Evolutionary conservation across 495 filamentous ascomycete genomes (phyloP), one percentile per base, ranked within the genome.

Genomic region (Acidomyces sp.): DNA sequence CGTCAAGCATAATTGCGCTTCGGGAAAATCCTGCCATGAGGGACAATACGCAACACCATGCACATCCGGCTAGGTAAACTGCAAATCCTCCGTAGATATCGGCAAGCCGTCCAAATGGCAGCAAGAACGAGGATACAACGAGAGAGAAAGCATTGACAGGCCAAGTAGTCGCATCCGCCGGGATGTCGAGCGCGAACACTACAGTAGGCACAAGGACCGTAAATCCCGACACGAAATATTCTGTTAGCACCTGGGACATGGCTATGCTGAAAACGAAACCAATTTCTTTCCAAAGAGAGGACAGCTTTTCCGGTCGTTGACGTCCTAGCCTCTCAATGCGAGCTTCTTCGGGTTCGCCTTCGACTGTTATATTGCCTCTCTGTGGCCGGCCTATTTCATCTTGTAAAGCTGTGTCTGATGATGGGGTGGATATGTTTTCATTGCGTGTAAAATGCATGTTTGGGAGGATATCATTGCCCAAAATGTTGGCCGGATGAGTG

Each of bases 211-310:
- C 60, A 37, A 93, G 67, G 46, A 92, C 74, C 50, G 82, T 88
- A 58, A 86, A 93, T 32, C 85, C 85, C 29, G 79, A 84, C 25
- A 88, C 77, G 54, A 85, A 86, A 59, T 83, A 93, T 63, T 92
- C 74, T 26, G 78, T 70, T 51, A 90, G 66, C 21, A 83, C 66
- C 51, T 86, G 74, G 22, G 81, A 85, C 62, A 81, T 74, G 18
- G 78, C 64, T 27, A 90, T 67, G 0, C 80, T 78, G 46, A 79
- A 72, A 53, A 76, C 72, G 51, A 90, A 93, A 3, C 72, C 69
- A 13, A 77, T 48, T 54, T 92, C 85, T 2, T 68, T 58, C 58
- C 70, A 71, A 23, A 65, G 43, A 20, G 68, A 71, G 7, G 59
- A 48, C 52, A 93, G 87, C n/a, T 55, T 60, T 6, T 67, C 65